These are phyloP conservation scores for Kodamaea sagamina DNA, from an alignment of 805 yeast genomes.

Conservation along the genomic window DNA sequence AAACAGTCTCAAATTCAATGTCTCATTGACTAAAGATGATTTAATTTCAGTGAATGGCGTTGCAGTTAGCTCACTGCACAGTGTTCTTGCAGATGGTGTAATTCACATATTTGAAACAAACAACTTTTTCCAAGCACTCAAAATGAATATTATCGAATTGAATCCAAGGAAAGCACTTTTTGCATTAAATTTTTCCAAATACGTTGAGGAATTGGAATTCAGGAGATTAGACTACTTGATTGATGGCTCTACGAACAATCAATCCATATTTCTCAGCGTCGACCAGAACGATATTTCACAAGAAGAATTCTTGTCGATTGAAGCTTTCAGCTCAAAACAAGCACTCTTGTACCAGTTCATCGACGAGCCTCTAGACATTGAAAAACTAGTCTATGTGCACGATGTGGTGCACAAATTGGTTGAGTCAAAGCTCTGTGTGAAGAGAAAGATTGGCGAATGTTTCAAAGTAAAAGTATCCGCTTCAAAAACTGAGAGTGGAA, in stretches of 20 bases:
- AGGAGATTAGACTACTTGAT: constrained; percentile 58
- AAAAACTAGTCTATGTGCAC: constrained; percentile 2
- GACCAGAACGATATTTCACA: constrained; percentile 37
- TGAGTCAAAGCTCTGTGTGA: constrained; percentile 57
- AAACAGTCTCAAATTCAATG: constrained; percentile 17
- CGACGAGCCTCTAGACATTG: constrained; percentile 42
- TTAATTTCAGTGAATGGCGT: constrained; percentile 23
- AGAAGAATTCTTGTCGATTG: constrained; percentile 18
- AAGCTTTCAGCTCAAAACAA: constrained; percentile 36
- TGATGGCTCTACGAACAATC: constrained; percentile 50
- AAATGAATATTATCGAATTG: constrained; percentile 26
- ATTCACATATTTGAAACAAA: constrained; percentile 32
- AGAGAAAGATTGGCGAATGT: constrained; percentile 62
- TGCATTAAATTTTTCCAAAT: constrained; percentile 52
- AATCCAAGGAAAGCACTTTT: constrained; percentile 38
- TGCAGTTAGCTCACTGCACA: constrained; percentile 18
- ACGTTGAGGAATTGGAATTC: constrained; percentile 70
- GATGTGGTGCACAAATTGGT: constrained; percentile 36
- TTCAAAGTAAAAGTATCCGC: constrained; percentile 39
- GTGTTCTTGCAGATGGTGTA: constrained; percentile 35
- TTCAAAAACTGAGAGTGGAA: constrained; percentile 13
- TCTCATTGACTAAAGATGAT: constrained; percentile 15
- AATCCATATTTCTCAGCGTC: constrained; percentile 61
- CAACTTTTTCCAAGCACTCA: constrained; percentile 25
- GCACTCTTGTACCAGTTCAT: constrained; percentile 64